Base-by-base conservation (phyloP, 23 red algal species). In the Gracilaria domingensis region DNA sequence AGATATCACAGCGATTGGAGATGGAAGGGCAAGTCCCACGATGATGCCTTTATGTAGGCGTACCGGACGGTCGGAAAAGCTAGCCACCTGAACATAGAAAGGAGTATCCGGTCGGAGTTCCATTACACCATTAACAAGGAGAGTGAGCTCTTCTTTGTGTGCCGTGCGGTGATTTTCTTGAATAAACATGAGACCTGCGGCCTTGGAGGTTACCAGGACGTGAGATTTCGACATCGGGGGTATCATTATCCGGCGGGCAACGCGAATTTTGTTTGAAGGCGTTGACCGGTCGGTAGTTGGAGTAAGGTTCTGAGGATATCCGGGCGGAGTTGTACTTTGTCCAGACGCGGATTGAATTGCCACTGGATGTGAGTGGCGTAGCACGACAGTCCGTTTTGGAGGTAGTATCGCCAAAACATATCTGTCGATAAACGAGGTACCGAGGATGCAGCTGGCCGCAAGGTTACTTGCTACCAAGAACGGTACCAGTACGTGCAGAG, bases 401-500 rank as follows among this genome's bases (percentile, higher is more conserved):
- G 53, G 45, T 62, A 66, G 36, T 42, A 67, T 84, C 16, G 26
- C 80, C 24, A 38, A 28, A 23, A 67, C 25, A 21, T 66, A 62
- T 18, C 65, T 57, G 60, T 84, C 80, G 12, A 84, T 61, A 64
- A 66, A 84, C 20, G 58, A 54, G 37, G 80, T 84, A 42, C 50
- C 58, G 48, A 64, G 80, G 6, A 84, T 62, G 33, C 54, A 32
- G 26, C 54, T 62, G 30, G 54, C 45, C 18, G 80, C 80, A 4
- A 84, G 36, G 33, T 84, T 84, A 35, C 18, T 9, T 12, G 29
- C 80, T 0, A 84, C 36, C 12, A 62, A 26, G 32, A 84, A 66
- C 21, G 40, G 60, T 30, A 84, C 18, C 21, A 0, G 80, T 61
- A 54, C 35, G 28, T 17, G 33, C 12, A 84, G 54, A 45, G 42